Evolutionary conservation across 495 filamentous ascomycete species (phyloP), one percentile per base, ranked within the genome.

Genomic region (Thozetella sp.): DNA sequence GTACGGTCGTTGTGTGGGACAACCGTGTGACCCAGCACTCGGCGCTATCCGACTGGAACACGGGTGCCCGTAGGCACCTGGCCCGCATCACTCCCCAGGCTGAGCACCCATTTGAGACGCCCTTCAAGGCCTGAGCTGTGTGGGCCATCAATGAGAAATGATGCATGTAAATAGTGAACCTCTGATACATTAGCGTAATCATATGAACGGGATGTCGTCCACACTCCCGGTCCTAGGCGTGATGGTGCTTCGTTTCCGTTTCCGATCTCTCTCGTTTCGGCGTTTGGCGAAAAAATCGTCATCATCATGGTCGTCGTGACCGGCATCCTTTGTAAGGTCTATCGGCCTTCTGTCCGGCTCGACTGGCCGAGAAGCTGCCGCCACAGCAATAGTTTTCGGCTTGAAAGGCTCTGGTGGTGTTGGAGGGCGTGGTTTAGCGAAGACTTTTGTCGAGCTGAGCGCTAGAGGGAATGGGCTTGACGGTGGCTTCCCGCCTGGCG

Each of bases 1-100:
- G 85, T 37, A 95, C 91, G 2, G 93, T 97, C 23, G 90, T 97
- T 10, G 88, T 97, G 12, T 96, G 93, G 87, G 93, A 97, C 68
- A 94, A 96, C 72, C 83, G 91, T 17, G 87, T 93, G 2, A 92
- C 91, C 13, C 80, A 84, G 54, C 91, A 95, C 72, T 87, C 88
- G n/a, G 91, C 90, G 3, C 76, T 91, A 27, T 69, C 92, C 19
- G 92, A 93, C 70, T 96, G 90, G 90, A 84, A 84, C 56, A 85
- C 85, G 75, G 91, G 91, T 2, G 85, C 90, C 75, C 80, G 93
- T 58, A 80, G 92, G 46, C 92, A 96, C 75, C 72, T 96, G 55
- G 92, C 91, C 2, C 80, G 93, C 37, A 90, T 96, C 66, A 93
- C 92, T 10, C 91, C 93, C 1, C 92, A 95, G 72, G 92, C 90